These are phyloP conservation scores for Lichtheimia hyalospora DNA, from an alignment of 371 early-diverging fungal species.

Conservation along the genomic window DNA sequence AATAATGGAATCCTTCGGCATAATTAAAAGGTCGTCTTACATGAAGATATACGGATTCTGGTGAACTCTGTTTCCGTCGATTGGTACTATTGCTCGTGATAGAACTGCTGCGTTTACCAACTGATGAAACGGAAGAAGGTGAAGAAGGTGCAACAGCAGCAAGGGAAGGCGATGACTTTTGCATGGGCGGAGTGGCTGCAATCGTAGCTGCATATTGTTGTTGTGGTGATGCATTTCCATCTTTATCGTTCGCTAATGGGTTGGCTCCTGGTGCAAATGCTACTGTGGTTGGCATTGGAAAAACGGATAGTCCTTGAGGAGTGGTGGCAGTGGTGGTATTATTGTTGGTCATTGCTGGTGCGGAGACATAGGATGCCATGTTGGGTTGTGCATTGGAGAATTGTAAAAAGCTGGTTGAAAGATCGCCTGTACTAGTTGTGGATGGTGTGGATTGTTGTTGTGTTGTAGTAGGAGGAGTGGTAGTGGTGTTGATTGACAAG, in stretches of 20 bases:
- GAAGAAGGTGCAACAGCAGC: slow-evolving; percentile 8
- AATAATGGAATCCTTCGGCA: slow-evolving; percentile 87
- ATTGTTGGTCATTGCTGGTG: too few relatives aligned
- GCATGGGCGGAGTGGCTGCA: not conserved
- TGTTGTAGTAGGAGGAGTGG: slow-evolving; percentile 9
- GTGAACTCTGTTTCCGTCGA: slow-evolving; percentile 16
- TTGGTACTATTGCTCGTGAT: not conserved
- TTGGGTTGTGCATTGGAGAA: not conserved
- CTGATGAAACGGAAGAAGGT: not conserved
- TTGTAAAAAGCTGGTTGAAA: slow-evolving; percentile 1
- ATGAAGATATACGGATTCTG: slow-evolving; percentile 17
- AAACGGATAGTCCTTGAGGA: slow-evolving; percentile 6
- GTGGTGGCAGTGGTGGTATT: not conserved
- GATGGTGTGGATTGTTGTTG: slow-evolving; percentile 1
- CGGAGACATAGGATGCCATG: slow-evolving; percentile 1
- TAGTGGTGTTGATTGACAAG: not conserved
- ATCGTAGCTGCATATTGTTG: slow-evolving; percentile 1
- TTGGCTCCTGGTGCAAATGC: slow-evolving; percentile 17
- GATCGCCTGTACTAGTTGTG: not conserved
- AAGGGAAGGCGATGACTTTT: not conserved
- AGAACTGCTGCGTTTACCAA: not conserved
- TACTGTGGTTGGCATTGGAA: slow-evolving; percentile 13
- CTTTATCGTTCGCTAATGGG: slow-evolving; percentile 12
- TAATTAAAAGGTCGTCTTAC: slow-evolving; percentile 73
- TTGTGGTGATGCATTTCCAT: not conserved